Evolutionary conservation across 345 rosid species (phyloP), one percentile per base, ranked within the genome.

Genomic region (Brassica nigra): DNA sequence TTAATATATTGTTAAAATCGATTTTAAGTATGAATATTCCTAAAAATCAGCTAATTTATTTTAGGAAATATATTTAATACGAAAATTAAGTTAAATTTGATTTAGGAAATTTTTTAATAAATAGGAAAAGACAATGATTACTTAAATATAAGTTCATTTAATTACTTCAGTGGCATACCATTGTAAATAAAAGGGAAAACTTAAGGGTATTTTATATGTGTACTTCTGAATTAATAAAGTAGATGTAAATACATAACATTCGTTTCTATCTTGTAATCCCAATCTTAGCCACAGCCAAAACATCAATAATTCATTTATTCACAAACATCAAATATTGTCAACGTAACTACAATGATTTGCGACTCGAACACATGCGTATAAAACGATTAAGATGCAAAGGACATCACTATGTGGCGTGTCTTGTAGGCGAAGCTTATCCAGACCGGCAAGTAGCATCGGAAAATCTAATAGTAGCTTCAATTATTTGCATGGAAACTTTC

Each of bases 401-500:
- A 78, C 62, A 73, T n/a, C 0, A 66, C 29, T 37, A 80, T 76
- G 83, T 70, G 83, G 72, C 76, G 18, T 70, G 18, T 70, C 20
- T 37, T 16, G 28, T 39, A 14, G 31, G 68, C 62, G 8, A 55
- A 65, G 67, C 83, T 80, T 80, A 80, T 80, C 80, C 73, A 70
- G 5, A 36, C 80, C 76, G 73, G 76, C 83, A 80, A 80, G 83
- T 70, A 72, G 42, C 79, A 63, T 80, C 76, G 79, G 76, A 2
- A 75, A 75, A 80, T 75, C 76, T 69, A 75, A 75, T 75, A 63
- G 67, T 69, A 75, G 65, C 71, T 64, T 80, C 80, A 80, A 80
- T 64, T 70, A 75, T 75, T 80, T 75, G 80, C 36, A 80, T 74
- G 49, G 83, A 73, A 80, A 75, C 83, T 70, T 71, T 39, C 63